phyloP scores from a whole-genome alignment of 1,139 yeast genomes.

The Kodamaea sp. region DNA sequence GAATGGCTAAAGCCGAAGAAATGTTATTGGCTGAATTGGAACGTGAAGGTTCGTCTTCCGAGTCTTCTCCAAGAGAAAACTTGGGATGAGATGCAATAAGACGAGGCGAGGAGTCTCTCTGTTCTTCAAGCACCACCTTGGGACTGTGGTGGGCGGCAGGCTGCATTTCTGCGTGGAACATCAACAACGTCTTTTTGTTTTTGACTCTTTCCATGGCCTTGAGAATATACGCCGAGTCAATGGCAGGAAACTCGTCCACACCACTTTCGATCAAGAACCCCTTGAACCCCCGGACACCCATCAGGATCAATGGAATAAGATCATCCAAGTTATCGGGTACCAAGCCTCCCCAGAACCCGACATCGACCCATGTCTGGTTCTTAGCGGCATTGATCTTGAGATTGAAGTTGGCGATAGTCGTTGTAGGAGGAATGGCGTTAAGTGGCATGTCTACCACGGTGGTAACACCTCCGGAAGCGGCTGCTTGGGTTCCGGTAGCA shows the following conservation, averaged over 20 bases:
- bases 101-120: slow-evolving; percentile 3
- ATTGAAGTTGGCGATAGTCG: slow-evolving; percentile 74
- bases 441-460: slow-evolving; percentile 96
- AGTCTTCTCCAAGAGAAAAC: slow-evolving; percentile 1
- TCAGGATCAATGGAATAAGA: slow-evolving; percentile 69
- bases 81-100: slow-evolving; percentile 2
- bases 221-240: slow-evolving; percentile 60
- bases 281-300: slow-evolving; percentile 91
- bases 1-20: not conserved
- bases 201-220: slow-evolving; percentile 64
- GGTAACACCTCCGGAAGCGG: slow-evolving; percentile 94
- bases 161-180: slow-evolving; percentile 95
- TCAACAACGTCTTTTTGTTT: slow-evolving; percentile 65
- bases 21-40: not conserved
- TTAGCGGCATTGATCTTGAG: slow-evolving; percentile 75
- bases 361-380: slow-evolving; percentile 88
- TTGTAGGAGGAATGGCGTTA: slow-evolving; percentile 94
- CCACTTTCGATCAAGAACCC: slow-evolving; percentile 91
- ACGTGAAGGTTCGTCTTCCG: not conserved
- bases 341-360: slow-evolving; percentile 95
- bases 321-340: slow-evolving; percentile 74
- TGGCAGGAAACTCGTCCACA: slow-evolving; percentile 90
- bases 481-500: slow-evolving; percentile 88
- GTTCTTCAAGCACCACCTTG: slow-evolving; percentile 5
- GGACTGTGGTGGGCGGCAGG: slow-evolving; percentile 6